These are phyloP conservation scores for Sporothrix pallida DNA, from an alignment of 2,329 filamentous ascomycete species.

Conservation along the genomic window DNA sequence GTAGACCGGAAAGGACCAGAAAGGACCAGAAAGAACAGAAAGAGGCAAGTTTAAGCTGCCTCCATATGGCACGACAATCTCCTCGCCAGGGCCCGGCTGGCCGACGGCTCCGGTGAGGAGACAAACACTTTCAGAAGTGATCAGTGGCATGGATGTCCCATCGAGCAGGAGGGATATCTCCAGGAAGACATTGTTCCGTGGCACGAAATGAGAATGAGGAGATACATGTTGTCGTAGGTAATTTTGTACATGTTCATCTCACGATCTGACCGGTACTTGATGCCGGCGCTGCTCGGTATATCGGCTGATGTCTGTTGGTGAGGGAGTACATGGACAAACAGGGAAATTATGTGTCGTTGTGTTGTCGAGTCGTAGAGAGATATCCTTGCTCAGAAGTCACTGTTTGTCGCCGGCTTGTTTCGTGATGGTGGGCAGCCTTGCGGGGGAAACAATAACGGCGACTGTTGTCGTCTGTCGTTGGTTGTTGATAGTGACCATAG, in stretches of 20 bases:
- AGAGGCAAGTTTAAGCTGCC: background rate
- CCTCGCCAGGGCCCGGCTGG: background rate
- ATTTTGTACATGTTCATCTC: background rate
- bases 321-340: background rate
- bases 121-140: background rate
- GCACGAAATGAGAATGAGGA: background rate
- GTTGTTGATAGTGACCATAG: background rate
- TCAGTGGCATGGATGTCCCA: background rate
- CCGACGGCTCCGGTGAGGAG: background rate
- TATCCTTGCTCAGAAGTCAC: background rate
- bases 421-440: constrained; percentile 26
- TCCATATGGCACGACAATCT: background rate
- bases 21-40: no score
- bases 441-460: background rate
- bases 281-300: background rate
- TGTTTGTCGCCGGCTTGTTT: constrained; percentile 1
- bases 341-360: background rate
- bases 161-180: no score
- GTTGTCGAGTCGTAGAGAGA: background rate
- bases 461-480: no score
- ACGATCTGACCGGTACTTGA: background rate
- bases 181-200: constrained; percentile 14
- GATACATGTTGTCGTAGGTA: background rate
- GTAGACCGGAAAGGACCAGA: no score
- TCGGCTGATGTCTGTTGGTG: constrained; percentile 13